phyloP scores from a whole-genome alignment of 306 rosid genomes.

The Clitoria ternatea region DNA sequence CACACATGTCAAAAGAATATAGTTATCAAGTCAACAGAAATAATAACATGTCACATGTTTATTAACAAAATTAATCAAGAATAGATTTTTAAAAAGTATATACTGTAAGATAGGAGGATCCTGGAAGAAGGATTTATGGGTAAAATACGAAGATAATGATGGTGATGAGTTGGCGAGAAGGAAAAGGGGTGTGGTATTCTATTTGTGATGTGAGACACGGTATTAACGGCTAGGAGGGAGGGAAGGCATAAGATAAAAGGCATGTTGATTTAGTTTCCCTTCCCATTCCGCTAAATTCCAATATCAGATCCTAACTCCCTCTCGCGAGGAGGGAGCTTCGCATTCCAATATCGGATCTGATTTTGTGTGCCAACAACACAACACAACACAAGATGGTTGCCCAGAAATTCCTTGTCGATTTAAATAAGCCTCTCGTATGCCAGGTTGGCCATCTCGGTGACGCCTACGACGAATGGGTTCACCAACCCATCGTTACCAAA shows the following conservation, averaged over 20 bases:
- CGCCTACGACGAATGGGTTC: constrained; percentile 90
- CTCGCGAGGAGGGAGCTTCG: background rate
- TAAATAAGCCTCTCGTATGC: constrained; percentile 71
- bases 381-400: constrained; percentile 62
- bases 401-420: constrained; percentile 58
- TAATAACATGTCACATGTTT: too few relatives aligned
- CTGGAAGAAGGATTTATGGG: too few relatives aligned
- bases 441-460: constrained; percentile 99
- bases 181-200: background rate
- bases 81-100: too few relatives aligned
- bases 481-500: constrained; percentile 69
- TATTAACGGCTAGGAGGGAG: background rate
- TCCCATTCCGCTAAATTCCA: background rate
- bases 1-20: too few relatives aligned
- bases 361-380: too few relatives aligned
- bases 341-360: background rate
- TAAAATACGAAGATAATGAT: too few relatives aligned
- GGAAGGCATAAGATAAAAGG: background rate
- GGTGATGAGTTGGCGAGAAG: background rate
- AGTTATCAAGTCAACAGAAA: too few relatives aligned
- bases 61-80: too few relatives aligned
- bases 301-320: background rate
- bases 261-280: background rate
- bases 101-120: too few relatives aligned
- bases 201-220: background rate